Evolutionary conservation across 495 filamentous ascomycete species (phyloP).

Genomic region (Pseudoneurospora amorphoporcata): DNA sequence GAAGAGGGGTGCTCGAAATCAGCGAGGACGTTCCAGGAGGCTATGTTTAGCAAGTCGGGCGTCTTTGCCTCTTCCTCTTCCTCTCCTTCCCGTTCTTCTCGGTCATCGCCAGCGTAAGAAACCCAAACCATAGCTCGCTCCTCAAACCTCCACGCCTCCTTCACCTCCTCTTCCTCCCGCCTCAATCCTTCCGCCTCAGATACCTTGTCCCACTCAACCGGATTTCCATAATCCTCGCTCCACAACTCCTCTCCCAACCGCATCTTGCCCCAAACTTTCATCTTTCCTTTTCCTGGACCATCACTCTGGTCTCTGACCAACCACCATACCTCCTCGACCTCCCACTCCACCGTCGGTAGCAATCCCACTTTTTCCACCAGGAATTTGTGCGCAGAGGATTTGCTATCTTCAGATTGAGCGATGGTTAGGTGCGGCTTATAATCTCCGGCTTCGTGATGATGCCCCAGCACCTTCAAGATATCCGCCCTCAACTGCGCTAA

Average conservation of each 20-base stretch:
- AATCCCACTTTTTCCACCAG: constrained; percentile 34
- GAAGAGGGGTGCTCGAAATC: constrained; percentile 40
- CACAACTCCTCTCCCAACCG: constrained; percentile 1
- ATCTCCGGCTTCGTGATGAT: background rate
- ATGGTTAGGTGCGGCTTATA: constrained; percentile 42
- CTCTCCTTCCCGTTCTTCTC: constrained; percentile 2
- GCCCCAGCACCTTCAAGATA: constrained; percentile 16
- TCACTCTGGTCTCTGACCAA: constrained; percentile 32
- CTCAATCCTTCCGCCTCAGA: constrained; percentile 7
- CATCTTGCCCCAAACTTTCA: constrained; percentile 41
- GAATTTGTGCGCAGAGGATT: constrained; percentile 26
- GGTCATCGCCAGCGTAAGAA: background rate
- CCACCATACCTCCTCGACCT: constrained; percentile 31
- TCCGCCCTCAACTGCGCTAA: constrained; percentile 11
- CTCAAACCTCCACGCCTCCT: constrained; percentile 4
- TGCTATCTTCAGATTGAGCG: constrained; percentile 37
- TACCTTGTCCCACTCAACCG: constrained; percentile 7
- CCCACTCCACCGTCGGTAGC: constrained; percentile 33
- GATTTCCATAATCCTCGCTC: background rate
- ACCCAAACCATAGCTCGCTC: background rate
- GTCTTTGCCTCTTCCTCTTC: background rate
- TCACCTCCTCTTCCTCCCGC: background rate
- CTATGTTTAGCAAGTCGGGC: constrained; percentile 24
- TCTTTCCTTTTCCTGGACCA: constrained; percentile 12
- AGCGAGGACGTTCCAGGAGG: constrained; percentile 48